A percentile compares a stretch with the other conserved stretches of the same genome.
Conservation (phyloP, 2,329 filamentous ascomycete species). For the Diplodia mutila region DNA sequence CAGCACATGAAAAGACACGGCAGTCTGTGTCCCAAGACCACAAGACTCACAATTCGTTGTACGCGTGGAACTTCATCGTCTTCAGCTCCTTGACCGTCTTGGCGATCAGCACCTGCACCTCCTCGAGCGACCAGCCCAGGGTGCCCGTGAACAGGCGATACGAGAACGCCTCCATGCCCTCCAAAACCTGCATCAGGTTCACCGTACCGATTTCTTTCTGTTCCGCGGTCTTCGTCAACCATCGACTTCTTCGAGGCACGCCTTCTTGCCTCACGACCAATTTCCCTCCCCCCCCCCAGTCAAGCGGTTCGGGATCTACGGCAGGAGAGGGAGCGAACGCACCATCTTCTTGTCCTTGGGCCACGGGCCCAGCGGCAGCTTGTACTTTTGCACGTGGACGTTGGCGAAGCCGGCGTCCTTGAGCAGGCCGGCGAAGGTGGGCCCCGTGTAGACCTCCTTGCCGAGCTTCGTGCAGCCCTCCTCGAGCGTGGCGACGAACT, state of each 20-base stretch:
- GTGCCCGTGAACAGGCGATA: conserved; percentile 47
- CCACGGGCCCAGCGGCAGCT: conserved; percentile 32
- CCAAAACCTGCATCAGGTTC: conserved; percentile 45
- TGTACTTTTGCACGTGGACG: conserved; percentile 33
- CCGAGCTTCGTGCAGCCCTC: conserved; percentile 31
- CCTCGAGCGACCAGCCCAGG: conserved; percentile 48
- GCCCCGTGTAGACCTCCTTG: conserved; percentile 44
- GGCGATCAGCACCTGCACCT: conserved; percentile 46
- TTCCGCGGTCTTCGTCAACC: too few relatives aligned
- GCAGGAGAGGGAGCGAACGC: neutral
- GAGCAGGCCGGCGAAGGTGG: conserved; percentile 45
- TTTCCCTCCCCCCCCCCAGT: too few relatives aligned
- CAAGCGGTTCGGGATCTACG: too few relatives aligned
- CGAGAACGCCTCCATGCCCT: conserved; percentile 49
- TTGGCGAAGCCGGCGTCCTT: conserved; percentile 49
- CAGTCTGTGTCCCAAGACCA: neutral
- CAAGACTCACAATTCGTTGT: neutral
- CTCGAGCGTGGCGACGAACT: neutral
- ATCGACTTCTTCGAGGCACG: too few relatives aligned
- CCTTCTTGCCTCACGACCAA: too few relatives aligned
- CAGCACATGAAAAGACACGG: neutral
- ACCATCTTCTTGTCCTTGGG: conserved; percentile 29
- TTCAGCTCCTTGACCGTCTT: neutral
- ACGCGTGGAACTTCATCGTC: neutral
- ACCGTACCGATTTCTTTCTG: conserved; percentile 30